Evolutionary conservation across 2,329 filamentous ascomycete genomes (phyloP).

Genomic region (Fusarium aywerte): DNA sequence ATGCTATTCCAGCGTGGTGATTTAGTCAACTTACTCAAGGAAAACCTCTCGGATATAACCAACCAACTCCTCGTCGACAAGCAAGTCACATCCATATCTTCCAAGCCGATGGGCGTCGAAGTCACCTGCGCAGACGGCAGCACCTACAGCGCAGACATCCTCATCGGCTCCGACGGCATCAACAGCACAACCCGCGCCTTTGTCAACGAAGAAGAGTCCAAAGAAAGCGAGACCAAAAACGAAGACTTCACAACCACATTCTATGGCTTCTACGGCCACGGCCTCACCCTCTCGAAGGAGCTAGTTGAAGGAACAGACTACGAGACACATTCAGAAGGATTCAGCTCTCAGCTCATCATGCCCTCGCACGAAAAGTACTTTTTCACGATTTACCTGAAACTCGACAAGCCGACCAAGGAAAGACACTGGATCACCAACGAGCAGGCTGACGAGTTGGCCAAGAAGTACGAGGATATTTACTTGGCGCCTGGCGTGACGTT

Average conservation of each 20-base stretch:
- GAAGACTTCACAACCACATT: constrained; percentile 18
- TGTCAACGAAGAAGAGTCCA: background rate
- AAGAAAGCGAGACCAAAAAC: background rate
- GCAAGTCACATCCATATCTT: constrained; percentile 14
- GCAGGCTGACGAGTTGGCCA: constrained; percentile 7
- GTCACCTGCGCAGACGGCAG: constrained; percentile 32
- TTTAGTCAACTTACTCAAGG: constrained; percentile 25
- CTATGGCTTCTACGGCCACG: constrained; percentile 30
- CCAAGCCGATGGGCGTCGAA: background rate
- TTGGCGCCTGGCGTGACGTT: constrained; percentile 10
- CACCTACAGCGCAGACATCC: constrained; percentile 17
- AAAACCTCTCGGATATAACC: constrained; percentile 5
- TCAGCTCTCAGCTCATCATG: constrained; percentile 26
- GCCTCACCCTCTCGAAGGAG: background rate
- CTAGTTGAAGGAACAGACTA: constrained; percentile 15
- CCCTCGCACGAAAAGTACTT: constrained; percentile 21
- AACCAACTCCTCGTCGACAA: constrained; percentile 21
- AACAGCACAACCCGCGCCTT: constrained; percentile 23
- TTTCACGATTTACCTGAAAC: constrained; percentile 26
- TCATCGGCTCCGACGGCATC: constrained; percentile 36
- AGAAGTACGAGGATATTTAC: background rate
- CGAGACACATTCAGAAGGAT: constrained; percentile 10
- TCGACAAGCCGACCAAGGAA: background rate
- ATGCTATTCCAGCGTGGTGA: constrained; percentile 35
- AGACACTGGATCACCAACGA: constrained; percentile 1